Evolutionary conservation across 2,329 filamentous ascomycete genomes (phyloP).

Genomic region (Raffaelea deltoideospora): DNA sequence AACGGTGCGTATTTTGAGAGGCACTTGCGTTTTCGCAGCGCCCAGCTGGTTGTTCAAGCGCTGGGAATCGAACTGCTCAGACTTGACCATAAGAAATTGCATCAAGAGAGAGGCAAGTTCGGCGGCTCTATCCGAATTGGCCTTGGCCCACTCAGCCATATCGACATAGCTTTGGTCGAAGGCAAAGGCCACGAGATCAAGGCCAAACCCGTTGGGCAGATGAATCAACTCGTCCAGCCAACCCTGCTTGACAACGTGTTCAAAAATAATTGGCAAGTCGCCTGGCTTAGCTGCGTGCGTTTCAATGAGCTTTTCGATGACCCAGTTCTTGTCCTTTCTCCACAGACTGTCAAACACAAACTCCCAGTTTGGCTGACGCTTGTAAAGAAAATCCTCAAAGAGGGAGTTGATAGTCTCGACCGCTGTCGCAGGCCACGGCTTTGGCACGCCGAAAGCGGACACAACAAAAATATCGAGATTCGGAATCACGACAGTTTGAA

Average conservation of each 20-base stretch:
- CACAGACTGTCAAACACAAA: slow-evolving; percentile 87
- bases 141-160: slow-evolving; percentile 64
- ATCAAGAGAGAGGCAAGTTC: slow-evolving; percentile 58
- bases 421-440: slow-evolving; percentile 62
- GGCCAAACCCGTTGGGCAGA: slow-evolving; percentile 66
- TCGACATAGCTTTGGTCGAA: slow-evolving; percentile 72
- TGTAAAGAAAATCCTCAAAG: slow-evolving; percentile 71
- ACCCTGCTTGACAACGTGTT: slow-evolving; percentile 64
- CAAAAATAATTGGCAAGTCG: slow-evolving; percentile 53
- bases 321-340: slow-evolving; percentile 81
- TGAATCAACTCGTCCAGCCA: slow-evolving; percentile 76
- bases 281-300: slow-evolving; percentile 56
- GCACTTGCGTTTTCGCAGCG: slow-evolving; percentile 46
- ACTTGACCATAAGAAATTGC: slow-evolving; percentile 75
- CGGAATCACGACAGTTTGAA: slow-evolving; percentile 52
- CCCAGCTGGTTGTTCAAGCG: slow-evolving; percentile 34
- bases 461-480: slow-evolving; percentile 69
- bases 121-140: slow-evolving; percentile 48
- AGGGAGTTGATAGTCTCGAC: slow-evolving; percentile 61
- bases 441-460: slow-evolving; percentile 61
- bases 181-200: slow-evolving; percentile 75
- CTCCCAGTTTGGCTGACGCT: slow-evolving; percentile 61
- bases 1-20: slow-evolving; percentile 73
- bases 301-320: slow-evolving; percentile 65
- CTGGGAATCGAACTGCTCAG: slow-evolving; percentile 69